phyloP scores from a whole-genome alignment of 371 early-diverging fungal species.

The Mortierella polycephala region DNA sequence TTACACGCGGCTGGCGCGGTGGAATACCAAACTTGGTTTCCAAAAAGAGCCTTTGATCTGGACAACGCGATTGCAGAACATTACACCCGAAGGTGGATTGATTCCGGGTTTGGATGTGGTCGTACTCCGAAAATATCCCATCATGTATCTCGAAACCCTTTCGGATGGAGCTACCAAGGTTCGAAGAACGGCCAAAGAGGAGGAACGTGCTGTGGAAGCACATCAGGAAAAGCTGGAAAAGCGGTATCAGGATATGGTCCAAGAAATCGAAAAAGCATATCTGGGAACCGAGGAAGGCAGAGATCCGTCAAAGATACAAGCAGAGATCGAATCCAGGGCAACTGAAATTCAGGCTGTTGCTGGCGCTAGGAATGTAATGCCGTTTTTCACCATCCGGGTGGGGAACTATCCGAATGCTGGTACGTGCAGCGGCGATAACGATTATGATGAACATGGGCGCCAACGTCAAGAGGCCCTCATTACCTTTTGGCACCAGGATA shows the following conservation, averaged over 20 bases:
- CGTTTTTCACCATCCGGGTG: slow-evolving; percentile 23
- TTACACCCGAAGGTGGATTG: slow-evolving; percentile 75
- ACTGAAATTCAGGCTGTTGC: slow-evolving; percentile 23
- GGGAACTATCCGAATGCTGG: slow-evolving; percentile 22
- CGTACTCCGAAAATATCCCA: slow-evolving; percentile 71
- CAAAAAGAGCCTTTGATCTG: slow-evolving; percentile 51
- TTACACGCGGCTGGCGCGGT: slow-evolving; percentile 67
- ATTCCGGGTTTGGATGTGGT: slow-evolving; percentile 77
- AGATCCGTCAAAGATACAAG: slow-evolving; percentile 13
- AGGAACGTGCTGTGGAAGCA: slow-evolving; percentile 59
- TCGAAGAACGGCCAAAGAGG: slow-evolving; percentile 66
- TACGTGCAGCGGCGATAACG: slow-evolving; percentile 61
- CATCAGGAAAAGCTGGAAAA: slow-evolving; percentile 26
- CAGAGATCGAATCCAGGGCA: slow-evolving; percentile 32
- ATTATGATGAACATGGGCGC: slow-evolving; percentile 6
- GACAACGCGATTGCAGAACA: slow-evolving; percentile 53
- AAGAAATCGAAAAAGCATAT: slow-evolving; percentile 34
- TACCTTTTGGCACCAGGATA: slow-evolving; percentile 66
- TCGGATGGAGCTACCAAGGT: slow-evolving; percentile 57
- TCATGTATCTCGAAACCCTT: slow-evolving; percentile 66
- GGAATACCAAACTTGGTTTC: slow-evolving; percentile 80
- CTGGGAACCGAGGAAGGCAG: slow-evolving; percentile 13
- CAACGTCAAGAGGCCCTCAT: slow-evolving; percentile 51
- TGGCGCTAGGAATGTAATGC: slow-evolving; percentile 20
- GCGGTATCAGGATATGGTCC: slow-evolving; percentile 33